A percentile compares a stretch with the other conserved stretches of the same genome.
Evolutionary conservation across 306 rosid genomes (phyloP).

Genomic region (Quercus alba): DNA sequence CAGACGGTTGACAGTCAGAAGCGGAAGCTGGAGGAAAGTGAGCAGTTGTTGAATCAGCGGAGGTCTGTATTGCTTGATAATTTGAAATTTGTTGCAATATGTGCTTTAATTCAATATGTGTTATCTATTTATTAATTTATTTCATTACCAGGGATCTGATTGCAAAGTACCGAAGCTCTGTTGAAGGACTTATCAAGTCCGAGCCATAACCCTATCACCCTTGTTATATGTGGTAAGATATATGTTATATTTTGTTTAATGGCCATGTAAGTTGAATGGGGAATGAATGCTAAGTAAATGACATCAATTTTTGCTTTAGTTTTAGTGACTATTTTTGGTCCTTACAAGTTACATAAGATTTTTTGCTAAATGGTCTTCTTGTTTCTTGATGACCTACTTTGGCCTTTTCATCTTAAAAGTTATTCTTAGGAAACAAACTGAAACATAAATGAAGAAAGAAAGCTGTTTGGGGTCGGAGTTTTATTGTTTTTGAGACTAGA

Average conservation of each 20-base stretch:
- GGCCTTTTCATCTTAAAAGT: too few relatives aligned
- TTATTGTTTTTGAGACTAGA: too few relatives aligned
- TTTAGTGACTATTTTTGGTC: too few relatives aligned
- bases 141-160: constrained; percentile 56
- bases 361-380: too few relatives aligned
- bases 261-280: background rate
- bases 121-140: background rate
- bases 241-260: background rate
- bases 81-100: background rate
- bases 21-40: constrained; percentile 71
- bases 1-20: constrained; percentile 52
- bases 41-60: constrained; percentile 67
- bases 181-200: constrained; percentile 68
- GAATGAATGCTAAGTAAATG: too few relatives aligned
- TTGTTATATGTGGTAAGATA: constrained; percentile 20
- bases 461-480: too few relatives aligned
- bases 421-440: too few relatives aligned
- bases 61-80: constrained; percentile 41
- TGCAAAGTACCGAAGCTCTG: constrained; percentile 42
- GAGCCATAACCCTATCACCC: constrained; percentile 41
- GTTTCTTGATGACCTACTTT: too few relatives aligned
- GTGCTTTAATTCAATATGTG: constrained; percentile 9
- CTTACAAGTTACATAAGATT: too few relatives aligned
- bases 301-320: too few relatives aligned
- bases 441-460: too few relatives aligned